Evolutionary conservation across 1,139 yeast genomes (phyloP).

Genomic region (Pichiaceae sp.): DNA sequence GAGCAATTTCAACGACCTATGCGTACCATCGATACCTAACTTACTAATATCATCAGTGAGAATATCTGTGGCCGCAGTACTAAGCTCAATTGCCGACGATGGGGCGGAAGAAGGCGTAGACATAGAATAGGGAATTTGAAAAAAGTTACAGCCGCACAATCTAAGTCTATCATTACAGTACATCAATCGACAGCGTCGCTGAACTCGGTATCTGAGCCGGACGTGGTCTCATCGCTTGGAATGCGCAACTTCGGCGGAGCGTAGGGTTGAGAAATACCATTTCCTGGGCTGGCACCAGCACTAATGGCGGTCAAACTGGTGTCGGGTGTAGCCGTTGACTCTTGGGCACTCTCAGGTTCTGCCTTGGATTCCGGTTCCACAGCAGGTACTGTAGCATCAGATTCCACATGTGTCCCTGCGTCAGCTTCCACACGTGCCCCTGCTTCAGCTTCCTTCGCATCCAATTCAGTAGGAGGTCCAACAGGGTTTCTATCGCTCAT

Average conservation of each 20-base stretch:
- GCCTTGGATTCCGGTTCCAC: background rate
- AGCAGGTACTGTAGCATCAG: no score
- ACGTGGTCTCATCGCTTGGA: background rate
- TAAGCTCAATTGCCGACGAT: background rate
- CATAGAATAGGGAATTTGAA: no score
- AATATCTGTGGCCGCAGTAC: background rate
- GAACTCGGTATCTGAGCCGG: background rate
- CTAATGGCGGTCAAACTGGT: no score
- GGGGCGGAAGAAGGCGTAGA: background rate
- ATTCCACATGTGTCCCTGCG: no score
- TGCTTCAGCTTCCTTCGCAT: background rate
- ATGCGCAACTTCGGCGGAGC: no score
- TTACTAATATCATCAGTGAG: background rate
- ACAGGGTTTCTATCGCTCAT: background rate
- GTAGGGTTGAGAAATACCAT: no score
- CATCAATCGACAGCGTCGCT: background rate
- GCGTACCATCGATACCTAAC: background rate
- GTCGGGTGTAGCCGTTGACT: no score
- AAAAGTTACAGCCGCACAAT: no score
- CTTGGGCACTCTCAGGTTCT: background rate
- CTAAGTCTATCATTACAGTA: no score
- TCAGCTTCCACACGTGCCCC: background rate
- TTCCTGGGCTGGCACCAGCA: no score
- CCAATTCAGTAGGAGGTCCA: background rate
- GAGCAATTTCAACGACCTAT: slow-evolving; percentile 6